Evolutionary conservation across 2,329 filamentous ascomycete genomes (phyloP), one percentile per base, ranked within the genome.

Genomic region (Pseudogymnoascus sp.): DNA sequence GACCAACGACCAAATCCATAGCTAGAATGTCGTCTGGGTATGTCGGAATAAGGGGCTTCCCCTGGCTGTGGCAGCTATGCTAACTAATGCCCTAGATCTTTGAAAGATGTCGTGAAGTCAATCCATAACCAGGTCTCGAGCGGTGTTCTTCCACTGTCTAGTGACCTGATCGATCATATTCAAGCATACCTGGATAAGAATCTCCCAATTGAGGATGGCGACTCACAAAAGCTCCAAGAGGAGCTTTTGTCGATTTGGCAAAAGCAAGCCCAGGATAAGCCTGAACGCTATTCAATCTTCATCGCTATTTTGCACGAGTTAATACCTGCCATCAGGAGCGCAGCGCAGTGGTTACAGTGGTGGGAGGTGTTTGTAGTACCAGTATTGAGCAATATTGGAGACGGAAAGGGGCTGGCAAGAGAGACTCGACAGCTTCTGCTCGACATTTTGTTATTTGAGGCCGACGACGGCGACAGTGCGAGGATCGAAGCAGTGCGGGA

Each of bases 151-250:
- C 88, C 89, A 7, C 81, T 92, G 1, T 87, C 90, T 55, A 80
- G 87, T 66, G 84, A 88, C 63, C 77, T 91, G 60, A 74, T 80
- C 66, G 76, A 80, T 41, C 78, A 84, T 60, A 85, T 92, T 65
- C 80, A 86, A 62, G 78, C 77, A 63, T 93, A 91, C 74, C 79
- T 91, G 59, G 82, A 86, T 51, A 86, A 85, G 69, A 85, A 90
- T 71, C 77, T 83, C 62, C 82, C 83, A 67, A 81, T 84, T 66
- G 89, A 92, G 69, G 88, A 91, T 60, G 76, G 80, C 62, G 80
- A 85, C 41, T 81, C 85, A n/a, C 87, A 90, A 66, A 84, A 86
- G 63, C 79, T 92, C 59, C 85, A 91, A 65, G 88, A 91, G 41
- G 89, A 92, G 68, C 80, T 94, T 6, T 76, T 87, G 41, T 74